These are phyloP conservation scores for Coriaria nepalensis DNA, from an alignment of 306 rosid genomes.

Conservation along the genomic window DNA sequence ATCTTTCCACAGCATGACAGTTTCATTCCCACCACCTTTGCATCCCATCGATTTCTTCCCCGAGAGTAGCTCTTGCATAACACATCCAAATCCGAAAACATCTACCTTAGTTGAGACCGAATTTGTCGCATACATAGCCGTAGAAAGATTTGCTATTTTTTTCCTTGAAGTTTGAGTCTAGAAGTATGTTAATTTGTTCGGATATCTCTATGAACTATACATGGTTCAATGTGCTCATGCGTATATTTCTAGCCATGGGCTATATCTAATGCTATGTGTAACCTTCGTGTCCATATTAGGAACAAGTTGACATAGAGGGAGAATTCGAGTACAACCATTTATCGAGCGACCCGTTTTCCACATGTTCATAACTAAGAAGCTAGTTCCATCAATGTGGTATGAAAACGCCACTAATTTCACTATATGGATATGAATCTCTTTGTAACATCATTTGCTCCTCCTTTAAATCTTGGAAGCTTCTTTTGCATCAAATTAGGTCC, in stretches of 20 bases:
- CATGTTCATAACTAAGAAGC: conserved; percentile 64
- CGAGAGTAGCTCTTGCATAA: conserved; percentile 50
- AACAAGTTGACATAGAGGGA: conserved; percentile 16
- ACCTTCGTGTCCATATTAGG: conserved; percentile 66
- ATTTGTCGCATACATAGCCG: conserved; percentile 43
- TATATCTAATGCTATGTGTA: conserved; percentile 59
- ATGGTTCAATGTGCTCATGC: conserved; percentile 75
- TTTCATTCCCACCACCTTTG: conserved; percentile 35
- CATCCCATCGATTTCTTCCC: conserved; percentile 42
- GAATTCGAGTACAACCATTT: conserved; percentile 37
- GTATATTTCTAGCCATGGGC: conserved; percentile 69
- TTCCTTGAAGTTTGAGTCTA: conserved; percentile 53
- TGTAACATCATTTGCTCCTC: conserved; percentile 67
- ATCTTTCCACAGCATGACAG: conserved; percentile 54
- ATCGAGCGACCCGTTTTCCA: conserved; percentile 63
- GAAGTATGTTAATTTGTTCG: conserved; percentile 53
- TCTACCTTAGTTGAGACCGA: conserved; percentile 39
- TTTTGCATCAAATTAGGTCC: conserved; percentile 7
- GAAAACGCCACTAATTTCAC: conserved; percentile 62
- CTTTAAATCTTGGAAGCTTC: conserved; percentile 46
- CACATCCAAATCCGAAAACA: conserved; percentile 60
- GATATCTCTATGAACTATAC: conserved; percentile 63
- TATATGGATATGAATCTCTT: conserved; percentile 71
- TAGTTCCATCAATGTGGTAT: conserved; percentile 25
- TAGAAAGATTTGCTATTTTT: conserved; percentile 62